A percentile compares a stretch with the other conserved stretches of the same genome.
These are phyloP conservation scores for Fistulifera pelliculosa DNA, from an alignment of 108 stramenopile species.

Conservation along the genomic window DNA sequence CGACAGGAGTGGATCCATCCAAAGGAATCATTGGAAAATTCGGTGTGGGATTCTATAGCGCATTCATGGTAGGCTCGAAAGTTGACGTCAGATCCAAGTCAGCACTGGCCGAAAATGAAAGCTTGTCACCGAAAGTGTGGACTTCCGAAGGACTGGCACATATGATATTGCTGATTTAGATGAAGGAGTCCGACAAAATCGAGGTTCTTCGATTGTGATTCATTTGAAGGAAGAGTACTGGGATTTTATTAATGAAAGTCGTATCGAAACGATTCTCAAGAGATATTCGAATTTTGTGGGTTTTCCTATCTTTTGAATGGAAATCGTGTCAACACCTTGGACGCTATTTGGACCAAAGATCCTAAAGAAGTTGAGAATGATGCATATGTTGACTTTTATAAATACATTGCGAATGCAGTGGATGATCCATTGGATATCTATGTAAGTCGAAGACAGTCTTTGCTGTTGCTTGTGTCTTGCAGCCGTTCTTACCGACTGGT, in stretches of 20 bases:
- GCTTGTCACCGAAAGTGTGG: conserved; percentile 52
- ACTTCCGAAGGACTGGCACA: conserved; percentile 72
- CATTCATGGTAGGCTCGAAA: conserved; percentile 92
- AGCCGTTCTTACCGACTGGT: conserved; percentile 7
- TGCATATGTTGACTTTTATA: conserved; percentile 92
- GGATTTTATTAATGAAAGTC: conserved; percentile 67
- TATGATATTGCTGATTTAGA: conserved; percentile 64
- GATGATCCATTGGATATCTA: conserved; percentile 71
- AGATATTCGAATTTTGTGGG: conserved; percentile 98
- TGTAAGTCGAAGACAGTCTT: too few relatives aligned
- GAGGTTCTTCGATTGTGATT: conserved; percentile 84
- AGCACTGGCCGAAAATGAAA: conserved; percentile 13
- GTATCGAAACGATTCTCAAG: conserved; percentile 82
- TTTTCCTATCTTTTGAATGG: conserved; percentile 95
- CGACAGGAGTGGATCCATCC: conserved; percentile 13
- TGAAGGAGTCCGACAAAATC: conserved; percentile 65
- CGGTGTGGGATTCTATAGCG: conserved; percentile 96
- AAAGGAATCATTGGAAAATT: conserved; percentile 93
- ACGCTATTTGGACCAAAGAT: conserved; percentile 91
- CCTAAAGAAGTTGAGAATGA: conserved; percentile 85
- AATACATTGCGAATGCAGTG: conserved; percentile 83
- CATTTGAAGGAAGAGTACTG: conserved; percentile 79
- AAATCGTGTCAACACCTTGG: conserved; percentile 89
- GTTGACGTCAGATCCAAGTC: conserved; percentile 83
- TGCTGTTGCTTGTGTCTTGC: too few relatives aligned